phyloP scores from a whole-genome alignment of 768 basidiomycete genomes.

The Suillus sp. region DNA sequence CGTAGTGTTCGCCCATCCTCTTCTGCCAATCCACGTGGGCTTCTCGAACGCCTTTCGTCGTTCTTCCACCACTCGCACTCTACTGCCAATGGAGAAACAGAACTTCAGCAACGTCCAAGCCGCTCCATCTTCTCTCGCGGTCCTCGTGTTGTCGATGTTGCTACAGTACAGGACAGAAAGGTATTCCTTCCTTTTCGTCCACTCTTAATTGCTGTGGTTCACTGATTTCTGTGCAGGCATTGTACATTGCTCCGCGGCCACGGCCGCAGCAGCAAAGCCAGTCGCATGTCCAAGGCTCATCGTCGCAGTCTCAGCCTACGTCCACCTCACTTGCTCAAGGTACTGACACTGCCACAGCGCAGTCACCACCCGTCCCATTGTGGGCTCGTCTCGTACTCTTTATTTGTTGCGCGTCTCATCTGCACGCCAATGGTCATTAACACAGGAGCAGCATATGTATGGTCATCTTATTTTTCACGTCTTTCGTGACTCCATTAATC shows the following conservation, averaged over 20 bases:
- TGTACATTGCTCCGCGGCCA: background rate
- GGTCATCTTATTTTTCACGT: background rate
- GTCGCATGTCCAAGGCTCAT: too few species aligned
- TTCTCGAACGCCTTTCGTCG: background rate
- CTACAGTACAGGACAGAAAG: background rate
- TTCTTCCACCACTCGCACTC: background rate
- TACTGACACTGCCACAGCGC: too few species aligned
- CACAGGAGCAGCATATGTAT: background rate
- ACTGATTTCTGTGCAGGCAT: background rate
- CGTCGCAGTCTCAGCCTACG: too few species aligned
- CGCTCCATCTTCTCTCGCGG: background rate
- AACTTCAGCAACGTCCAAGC: background rate
- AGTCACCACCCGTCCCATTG: too few species aligned
- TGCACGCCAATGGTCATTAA: background rate
- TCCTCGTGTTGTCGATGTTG: background rate
- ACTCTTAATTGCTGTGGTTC: background rate
- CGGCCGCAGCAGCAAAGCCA: too few species aligned
- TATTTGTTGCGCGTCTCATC: too few species aligned
- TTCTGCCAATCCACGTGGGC: background rate
- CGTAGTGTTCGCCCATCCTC: background rate
- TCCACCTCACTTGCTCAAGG: too few species aligned
- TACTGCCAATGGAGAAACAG: background rate
- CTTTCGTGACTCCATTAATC: background rate
- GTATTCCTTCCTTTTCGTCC: background rate
- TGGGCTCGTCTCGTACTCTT: too few species aligned